A percentile compares a stretch with the other conserved stretches of the same genome.
Conservation (phyloP, 2,329 filamentous ascomycete species). For the Arthrobotrys entomopaga region DNA sequence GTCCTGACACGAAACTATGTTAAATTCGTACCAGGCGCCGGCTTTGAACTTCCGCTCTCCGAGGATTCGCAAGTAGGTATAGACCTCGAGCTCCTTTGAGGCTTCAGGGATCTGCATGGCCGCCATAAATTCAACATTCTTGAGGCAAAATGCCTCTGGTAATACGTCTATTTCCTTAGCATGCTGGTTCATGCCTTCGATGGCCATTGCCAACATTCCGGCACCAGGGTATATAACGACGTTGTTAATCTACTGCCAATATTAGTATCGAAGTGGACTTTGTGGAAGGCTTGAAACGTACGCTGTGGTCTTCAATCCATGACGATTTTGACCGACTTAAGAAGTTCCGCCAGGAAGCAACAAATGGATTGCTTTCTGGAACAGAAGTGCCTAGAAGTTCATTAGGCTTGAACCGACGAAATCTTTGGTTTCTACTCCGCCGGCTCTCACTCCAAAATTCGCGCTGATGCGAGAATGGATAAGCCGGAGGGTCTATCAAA, state of each 20-base stretch:
- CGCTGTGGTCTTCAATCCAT: constrained; percentile 35
- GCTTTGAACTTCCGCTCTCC: neutral
- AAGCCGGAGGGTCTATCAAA: constrained; percentile 5
- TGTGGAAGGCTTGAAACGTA: neutral
- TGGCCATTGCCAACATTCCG: constrained; percentile 35
- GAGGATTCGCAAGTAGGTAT: neutral
- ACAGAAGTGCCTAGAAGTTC: constrained; percentile 16
- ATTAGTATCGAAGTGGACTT: neutral
- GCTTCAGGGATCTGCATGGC: constrained; percentile 30
- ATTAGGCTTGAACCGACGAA: constrained; percentile 13
- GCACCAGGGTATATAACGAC: constrained; percentile 26
- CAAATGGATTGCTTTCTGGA: constrained; percentile 14
- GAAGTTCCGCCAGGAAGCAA: constrained; percentile 27
- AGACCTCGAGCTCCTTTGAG: constrained; percentile 12
- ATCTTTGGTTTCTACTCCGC: constrained; percentile 27
- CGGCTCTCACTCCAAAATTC: constrained; percentile 30
- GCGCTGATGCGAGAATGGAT: constrained; percentile 28
- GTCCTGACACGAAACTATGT: constrained; percentile 19
- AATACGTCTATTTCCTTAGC: neutral
- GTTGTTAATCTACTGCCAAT: constrained; percentile 20
- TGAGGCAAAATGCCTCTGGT: constrained; percentile 21
- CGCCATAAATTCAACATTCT: constrained; percentile 18
- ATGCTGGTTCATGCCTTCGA: constrained; percentile 38
- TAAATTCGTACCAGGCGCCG: constrained; percentile 28
- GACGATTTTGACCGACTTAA: constrained; percentile 17